Evolutionary conservation across 371 early-diverging fungal genomes (phyloP), one percentile per base, ranked within the genome.

Genomic region (Smittium culicis): DNA sequence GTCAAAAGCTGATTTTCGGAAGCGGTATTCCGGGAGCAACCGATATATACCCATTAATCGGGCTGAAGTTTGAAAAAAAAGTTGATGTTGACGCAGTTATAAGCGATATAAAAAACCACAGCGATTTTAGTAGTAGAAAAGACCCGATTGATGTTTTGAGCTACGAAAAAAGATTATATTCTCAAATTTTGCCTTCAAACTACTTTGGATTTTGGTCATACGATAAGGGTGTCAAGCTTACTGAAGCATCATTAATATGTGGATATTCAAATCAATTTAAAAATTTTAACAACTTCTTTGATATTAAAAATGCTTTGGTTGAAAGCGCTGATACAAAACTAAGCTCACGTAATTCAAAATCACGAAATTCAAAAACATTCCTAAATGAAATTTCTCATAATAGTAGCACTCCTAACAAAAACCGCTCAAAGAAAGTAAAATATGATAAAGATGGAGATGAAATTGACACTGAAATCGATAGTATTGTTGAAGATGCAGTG

Each of bases 11-110:
- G 11, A 30, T 64, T 31, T 64, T 64, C 34, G 65, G 65, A 3
- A 34, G 34, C 24, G 65, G 65, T 8, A 64, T 64, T 35, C 65
- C 65, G 2, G 65, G 65, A 35, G 35, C n/a, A 64, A 64, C 34
- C 32, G 28, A 64, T 2, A 64, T 64, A 35, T 64, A 64, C 28
- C 65, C 65, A 16, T 16, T 64, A 54, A 64, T 64, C 11, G 65
- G 65, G 1, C 2, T 64, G 1, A 1, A 45, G 35, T 64, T 35
- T 27, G 35, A 64, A 32, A 8, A 11, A 5, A 14, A 57, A 57
- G 3, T 25, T 3, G 27, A 14, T 25, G 5, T n/a, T 5, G 24
- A 57, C 5, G 3, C 27, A 5, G 5, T 57, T 16, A 3, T n/a
- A 11, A 57, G 25, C 14, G 5, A n/a, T 3, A 11, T 57, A 3